Base-by-base conservation (phyloP, 2,329 filamentous ascomycete species). In the Penicillium sp. region DNA sequence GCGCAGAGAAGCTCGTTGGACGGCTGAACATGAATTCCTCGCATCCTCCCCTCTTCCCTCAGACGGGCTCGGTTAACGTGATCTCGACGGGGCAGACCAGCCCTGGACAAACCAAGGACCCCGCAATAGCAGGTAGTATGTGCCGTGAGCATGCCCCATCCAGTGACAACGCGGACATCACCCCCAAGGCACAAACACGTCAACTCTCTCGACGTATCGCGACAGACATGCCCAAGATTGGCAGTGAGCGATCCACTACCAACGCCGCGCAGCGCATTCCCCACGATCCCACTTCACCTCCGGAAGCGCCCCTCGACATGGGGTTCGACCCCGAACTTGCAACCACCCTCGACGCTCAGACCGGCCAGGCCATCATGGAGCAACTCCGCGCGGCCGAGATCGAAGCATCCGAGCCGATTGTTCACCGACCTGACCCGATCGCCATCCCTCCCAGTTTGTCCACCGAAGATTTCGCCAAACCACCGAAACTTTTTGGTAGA, bases 401-500 rank as follows among this genome's bases (percentile, higher is more conserved):
- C 27, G 51, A 61, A n/a, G 49, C 55, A 3, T 55, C 58, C 10
- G 52, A 59, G 12, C 55, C 47, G 4, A 56, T 61, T 28, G 53
- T 61, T 20, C 59, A 58, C 28, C 50, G 40, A 31, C 59, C 58
- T 5, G 52, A 58, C 9, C 8, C 44, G n/a, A 46, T 44, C 9
- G 33, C 49, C 2, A 42, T 48, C 32, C 42, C 52, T 1, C 25
- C 44, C 6, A 32, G 25, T 2, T 15, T 54, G 31, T 38, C 44
- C 23, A 43, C 13, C n/a, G 32, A 44, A 35, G 54, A 59, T 9
- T 71, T 71, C 15, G 48, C 62, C 37, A 69, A 70, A 50, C 65
- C 72, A 18, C 64, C 64, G 20, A 66, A 66, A 54, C 56, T 72
- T 2, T 76, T 89, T 1, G 89, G 87, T 6, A 80, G 81, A 47